These are phyloP conservation scores for Phallus indusiatus DNA, from an alignment of 768 basidiomycete species.

Conservation along the genomic window DNA sequence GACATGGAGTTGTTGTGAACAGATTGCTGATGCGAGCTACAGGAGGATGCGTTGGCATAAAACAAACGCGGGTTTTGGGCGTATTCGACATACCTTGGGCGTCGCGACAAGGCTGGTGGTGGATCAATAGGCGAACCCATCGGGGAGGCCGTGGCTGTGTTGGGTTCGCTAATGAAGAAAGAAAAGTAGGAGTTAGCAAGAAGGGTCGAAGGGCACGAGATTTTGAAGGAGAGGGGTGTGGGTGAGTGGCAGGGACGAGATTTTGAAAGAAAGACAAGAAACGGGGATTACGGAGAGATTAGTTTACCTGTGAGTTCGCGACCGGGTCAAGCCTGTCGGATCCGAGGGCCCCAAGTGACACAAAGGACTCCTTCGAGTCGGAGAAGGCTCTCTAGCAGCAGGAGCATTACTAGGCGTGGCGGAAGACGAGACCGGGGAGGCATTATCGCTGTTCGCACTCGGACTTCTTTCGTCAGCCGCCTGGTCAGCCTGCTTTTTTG, in stretches of 20 bases:
- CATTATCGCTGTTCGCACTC: constrained; percentile 38
- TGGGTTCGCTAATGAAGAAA: constrained; percentile 8
- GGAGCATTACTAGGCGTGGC: background rate
- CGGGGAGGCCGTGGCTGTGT: constrained; percentile 4
- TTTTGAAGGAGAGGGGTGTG: no score
- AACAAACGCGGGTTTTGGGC: background rate
- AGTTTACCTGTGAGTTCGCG: constrained; percentile 4
- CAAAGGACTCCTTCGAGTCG: constrained; percentile 6
- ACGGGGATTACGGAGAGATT: no score
- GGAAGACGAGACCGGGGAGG: constrained; percentile 65
- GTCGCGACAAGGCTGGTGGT: background rate
- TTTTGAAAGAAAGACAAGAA: background rate
- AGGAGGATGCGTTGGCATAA: background rate
- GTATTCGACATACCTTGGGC: constrained; percentile 5
- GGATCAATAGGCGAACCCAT: constrained; percentile 6
- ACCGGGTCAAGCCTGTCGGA: background rate
- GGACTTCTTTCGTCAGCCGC: constrained; percentile 31
- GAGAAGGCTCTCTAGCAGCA: constrained; percentile 8
- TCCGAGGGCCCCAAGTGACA: background rate
- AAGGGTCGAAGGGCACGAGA: background rate
- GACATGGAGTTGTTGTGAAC: background rate
- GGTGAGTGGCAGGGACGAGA: background rate
- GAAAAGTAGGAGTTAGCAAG: background rate
- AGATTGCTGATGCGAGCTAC: background rate
- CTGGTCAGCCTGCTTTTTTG: constrained; percentile 30